Percentiles rank a stretch among this genome's conserved stretches.
Evolutionary conservation across 202 grass and related monocot genomes (phyloP).

Genomic region (Hordeum pubiflorum): DNA sequence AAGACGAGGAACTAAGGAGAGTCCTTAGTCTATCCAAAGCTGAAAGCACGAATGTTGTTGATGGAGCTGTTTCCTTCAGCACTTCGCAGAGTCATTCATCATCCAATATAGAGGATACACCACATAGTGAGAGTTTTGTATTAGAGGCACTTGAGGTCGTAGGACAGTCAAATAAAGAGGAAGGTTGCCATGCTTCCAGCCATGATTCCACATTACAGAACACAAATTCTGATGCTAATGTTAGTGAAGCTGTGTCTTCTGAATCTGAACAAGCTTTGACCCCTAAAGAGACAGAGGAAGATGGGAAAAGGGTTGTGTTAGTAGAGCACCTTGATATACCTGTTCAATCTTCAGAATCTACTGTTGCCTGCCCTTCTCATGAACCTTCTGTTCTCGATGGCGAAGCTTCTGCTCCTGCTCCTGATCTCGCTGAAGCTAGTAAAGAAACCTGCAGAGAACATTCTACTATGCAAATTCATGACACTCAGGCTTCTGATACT

Average conservation of each 20-base stretch:
- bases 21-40: slow-evolving; percentile 73
- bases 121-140: slow-evolving; percentile 32
- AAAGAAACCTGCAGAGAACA: slow-evolving; percentile 29
- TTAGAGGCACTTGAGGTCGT: slow-evolving; percentile 19
- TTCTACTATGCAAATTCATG: slow-evolving; percentile 33
- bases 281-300: slow-evolving; percentile 29
- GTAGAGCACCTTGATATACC: slow-evolving; percentile 22
- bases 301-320: slow-evolving; percentile 15
- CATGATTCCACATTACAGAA: slow-evolving; percentile 19
- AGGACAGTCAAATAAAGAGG: slow-evolving; percentile 16
- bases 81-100: slow-evolving; percentile 24
- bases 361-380: slow-evolving; percentile 25
- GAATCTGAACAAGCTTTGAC: slow-evolving; percentile 26
- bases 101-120: slow-evolving; percentile 34
- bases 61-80: slow-evolving; percentile 44
- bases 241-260: slow-evolving; percentile 4
- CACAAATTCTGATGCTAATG: slow-evolving; percentile 18
- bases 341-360: slow-evolving; percentile 33
- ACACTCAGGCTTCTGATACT: slow-evolving; percentile 13
- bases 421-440: slow-evolving; percentile 23
- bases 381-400: slow-evolving; percentile 24
- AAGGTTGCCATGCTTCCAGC: slow-evolving; percentile 4
- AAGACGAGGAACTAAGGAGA: slow-evolving; percentile 85
- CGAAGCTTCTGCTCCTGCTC: slow-evolving; percentile 20
- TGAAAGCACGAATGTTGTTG: slow-evolving; percentile 36